phyloP scores from a whole-genome alignment of 176 grass and related monocot species.

The Carex kokanica region DNA sequence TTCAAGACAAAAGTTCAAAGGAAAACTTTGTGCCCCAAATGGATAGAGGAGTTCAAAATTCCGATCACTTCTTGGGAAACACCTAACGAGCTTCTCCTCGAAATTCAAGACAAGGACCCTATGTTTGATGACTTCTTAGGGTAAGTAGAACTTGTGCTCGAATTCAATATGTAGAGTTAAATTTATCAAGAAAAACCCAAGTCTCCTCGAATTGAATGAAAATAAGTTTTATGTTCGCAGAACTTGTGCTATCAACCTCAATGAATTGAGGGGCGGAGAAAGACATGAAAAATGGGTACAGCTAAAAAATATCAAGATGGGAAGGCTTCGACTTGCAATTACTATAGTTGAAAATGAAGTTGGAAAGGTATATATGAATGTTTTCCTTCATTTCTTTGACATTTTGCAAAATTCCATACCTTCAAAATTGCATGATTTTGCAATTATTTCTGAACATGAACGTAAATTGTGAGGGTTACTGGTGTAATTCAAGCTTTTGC shows the following conservation, averaged over 20 bases:
- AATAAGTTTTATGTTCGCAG: conserved; percentile 34
- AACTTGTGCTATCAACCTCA: conserved; percentile 55
- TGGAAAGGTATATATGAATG: conserved; percentile 29
- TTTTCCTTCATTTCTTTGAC: not conserved
- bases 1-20: conserved; percentile 80
- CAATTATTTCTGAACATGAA: not conserved
- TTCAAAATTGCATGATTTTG: not conserved
- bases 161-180: not conserved
- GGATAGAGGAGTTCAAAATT: conserved; percentile 94
- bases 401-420: not conserved
- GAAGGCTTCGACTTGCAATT: conserved; percentile 71
- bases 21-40: conserved; percentile 78
- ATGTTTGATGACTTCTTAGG: conserved; percentile 93
- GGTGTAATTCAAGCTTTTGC: not conserved
- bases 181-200: not conserved
- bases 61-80: conserved; percentile 85
- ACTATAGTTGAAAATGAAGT: conserved; percentile 53
- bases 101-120: conserved; percentile 84
- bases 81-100: conserved; percentile 61
- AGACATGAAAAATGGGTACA: conserved; percentile 93
- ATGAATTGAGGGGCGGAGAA: conserved; percentile 70
- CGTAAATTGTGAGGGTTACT: not conserved
- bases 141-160: conserved; percentile 53
- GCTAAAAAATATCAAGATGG: conserved; percentile 81
- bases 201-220: conserved; percentile 23